A percentile compares a stretch with the other conserved stretches of the same genome.
Evolutionary conservation across 1,284 basidiomycete species (phyloP).

Genomic region (Thecaphora frezii): DNA sequence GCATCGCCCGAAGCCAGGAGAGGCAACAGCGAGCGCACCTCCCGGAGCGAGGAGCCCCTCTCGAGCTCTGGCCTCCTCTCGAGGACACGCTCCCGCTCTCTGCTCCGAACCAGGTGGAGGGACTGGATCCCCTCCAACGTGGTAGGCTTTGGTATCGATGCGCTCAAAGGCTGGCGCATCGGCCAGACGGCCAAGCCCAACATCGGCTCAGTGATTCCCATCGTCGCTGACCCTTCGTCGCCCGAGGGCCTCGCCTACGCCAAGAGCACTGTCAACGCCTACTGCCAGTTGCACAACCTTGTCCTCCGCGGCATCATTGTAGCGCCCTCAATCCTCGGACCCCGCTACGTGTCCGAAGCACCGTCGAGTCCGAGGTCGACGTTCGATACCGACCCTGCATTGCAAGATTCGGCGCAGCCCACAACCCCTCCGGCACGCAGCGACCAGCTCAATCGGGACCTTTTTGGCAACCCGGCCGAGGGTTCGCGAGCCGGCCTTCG

Average conservation of each 20-base stretch:
- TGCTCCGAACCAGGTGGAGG: not conserved
- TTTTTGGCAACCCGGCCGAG: not conserved
- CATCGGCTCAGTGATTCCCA: slow-evolving; percentile 37
- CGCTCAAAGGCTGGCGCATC: slow-evolving; percentile 45
- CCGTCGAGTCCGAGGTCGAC: too few relatives aligned
- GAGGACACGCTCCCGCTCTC: not conserved
- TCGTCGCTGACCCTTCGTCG: slow-evolving; percentile 36
- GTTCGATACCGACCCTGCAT: too few relatives aligned
- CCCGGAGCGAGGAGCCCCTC: too few relatives aligned
- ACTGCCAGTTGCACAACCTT: slow-evolving; percentile 36
- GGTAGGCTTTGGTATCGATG: slow-evolving; percentile 38
- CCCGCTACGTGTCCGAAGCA: slow-evolving; percentile 12
- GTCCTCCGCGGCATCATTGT: slow-evolving; percentile 36
- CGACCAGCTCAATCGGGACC: not conserved
- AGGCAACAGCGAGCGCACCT: too few relatives aligned
- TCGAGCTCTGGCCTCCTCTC: too few relatives aligned
- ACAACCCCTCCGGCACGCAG: too few relatives aligned
- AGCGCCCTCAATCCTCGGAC: slow-evolving; percentile 34
- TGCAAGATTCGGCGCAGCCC: too few relatives aligned
- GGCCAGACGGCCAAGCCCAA: slow-evolving; percentile 16
- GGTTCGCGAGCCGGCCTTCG: not conserved
- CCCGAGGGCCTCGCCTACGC: slow-evolving; percentile 32
- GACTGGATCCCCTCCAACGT: slow-evolving; percentile 35
- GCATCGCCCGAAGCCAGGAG: too few relatives aligned
- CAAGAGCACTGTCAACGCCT: slow-evolving; percentile 39